Percentiles rank a stretch among this genome's conserved stretches.
Conservation (phyloP, 257 asterid species). For the Cinchona pubescens region DNA sequence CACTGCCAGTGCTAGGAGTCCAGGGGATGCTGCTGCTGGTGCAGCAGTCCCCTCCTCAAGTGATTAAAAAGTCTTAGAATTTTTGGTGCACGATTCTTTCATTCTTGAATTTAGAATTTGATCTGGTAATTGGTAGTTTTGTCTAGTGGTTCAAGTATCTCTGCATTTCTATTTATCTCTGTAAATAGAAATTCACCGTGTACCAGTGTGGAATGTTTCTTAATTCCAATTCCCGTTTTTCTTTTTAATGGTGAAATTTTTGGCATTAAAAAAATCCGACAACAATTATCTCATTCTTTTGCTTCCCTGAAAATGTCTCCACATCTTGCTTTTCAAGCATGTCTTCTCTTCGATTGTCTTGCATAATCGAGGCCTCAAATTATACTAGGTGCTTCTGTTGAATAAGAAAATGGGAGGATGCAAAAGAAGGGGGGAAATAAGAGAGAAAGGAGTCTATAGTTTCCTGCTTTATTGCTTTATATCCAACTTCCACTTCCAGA, state of each 20-base stretch:
- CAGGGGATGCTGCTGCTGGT: conserved; percentile 58
- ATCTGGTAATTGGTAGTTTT: background rate
- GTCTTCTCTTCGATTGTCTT: too few relatives aligned
- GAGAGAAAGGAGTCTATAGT: too few relatives aligned
- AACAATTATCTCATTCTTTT: background rate
- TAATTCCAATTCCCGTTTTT: conserved; percentile 40
- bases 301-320: background rate
- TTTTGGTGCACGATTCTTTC: conserved; percentile 51
- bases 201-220: conserved; percentile 40
- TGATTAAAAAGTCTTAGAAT: conserved; percentile 24
- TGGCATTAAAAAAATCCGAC: background rate
- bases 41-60: conserved; percentile 38
- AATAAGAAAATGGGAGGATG: too few relatives aligned
- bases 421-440: too few relatives aligned
- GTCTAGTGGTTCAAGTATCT: background rate
- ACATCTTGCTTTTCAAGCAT: background rate
- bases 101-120: conserved; percentile 44
- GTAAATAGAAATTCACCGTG: conserved; percentile 13
- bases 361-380: too few relatives aligned
- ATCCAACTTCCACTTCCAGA: too few relatives aligned
- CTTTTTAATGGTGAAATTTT: conserved; percentile 1
- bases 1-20: conserved; percentile 42
- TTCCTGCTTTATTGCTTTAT: too few relatives aligned
- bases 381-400: too few relatives aligned
- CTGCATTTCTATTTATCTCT: conserved; percentile 10